phyloP scores from a whole-genome alignment of 371 early-diverging fungal genomes.

The Circinella minor region DNA sequence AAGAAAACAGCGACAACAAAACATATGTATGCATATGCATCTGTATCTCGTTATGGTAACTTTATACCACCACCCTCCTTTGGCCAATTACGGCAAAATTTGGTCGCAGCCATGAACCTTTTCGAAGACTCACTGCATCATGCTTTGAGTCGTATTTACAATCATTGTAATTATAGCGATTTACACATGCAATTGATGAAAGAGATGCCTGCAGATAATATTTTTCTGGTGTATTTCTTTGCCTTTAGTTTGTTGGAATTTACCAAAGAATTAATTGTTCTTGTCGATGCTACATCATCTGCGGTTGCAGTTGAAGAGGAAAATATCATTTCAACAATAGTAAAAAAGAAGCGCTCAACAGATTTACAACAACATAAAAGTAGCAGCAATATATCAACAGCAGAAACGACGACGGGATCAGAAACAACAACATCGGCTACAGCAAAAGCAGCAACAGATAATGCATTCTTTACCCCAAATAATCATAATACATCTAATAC shows the following conservation, averaged over 20 bases:
- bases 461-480: conserved; percentile 40
- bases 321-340: neutral
- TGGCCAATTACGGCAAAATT: conserved; percentile 31
- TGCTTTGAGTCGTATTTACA: conserved; percentile 22
- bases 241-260: conserved; percentile 78
- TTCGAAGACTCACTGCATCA: conserved; percentile 35
- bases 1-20: neutral
- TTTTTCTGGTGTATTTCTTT: conserved; percentile 77
- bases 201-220: conserved; percentile 61
- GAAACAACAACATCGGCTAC: neutral
- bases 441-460: neutral
- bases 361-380: neutral
- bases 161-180: conserved; percentile 11
- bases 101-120: conserved; percentile 34
- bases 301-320: neutral
- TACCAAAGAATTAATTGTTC: conserved; percentile 64
- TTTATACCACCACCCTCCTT: conserved; percentile 30
- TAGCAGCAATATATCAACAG: neutral
- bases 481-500: conserved; percentile 59
- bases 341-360: neutral
- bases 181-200: conserved; percentile 44
- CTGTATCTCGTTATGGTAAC: conserved; percentile 4
- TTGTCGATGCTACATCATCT: conserved; percentile 12
- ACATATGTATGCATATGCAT: neutral
- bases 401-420: neutral